Evolutionary conservation across 2,329 filamentous ascomycete species (phyloP).

Genomic region (Epichloe brachyelytri): DNA sequence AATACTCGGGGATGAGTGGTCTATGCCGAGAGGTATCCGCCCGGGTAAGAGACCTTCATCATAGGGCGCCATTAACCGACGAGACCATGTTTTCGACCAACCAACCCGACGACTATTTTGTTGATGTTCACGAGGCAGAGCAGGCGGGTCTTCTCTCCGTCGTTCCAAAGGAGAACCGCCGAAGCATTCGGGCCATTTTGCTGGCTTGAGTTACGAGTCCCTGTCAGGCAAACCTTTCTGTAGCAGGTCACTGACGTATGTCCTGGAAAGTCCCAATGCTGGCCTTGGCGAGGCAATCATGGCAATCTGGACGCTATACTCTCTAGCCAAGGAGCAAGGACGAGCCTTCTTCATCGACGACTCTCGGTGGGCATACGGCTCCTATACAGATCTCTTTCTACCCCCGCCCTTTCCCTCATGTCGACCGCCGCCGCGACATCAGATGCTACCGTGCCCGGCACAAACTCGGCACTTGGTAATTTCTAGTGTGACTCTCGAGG

Average conservation of each 20-base stretch:
- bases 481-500: slow-evolving; percentile 52
- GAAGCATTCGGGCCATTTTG: slow-evolving; percentile 29
- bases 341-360: slow-evolving; percentile 78
- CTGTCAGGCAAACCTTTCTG: slow-evolving; percentile 45
- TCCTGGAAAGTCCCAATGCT: slow-evolving; percentile 59
- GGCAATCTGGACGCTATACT: slow-evolving; percentile 74
- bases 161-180: slow-evolving; percentile 22
- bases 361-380: slow-evolving; percentile 69
- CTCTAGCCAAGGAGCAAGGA: slow-evolving; percentile 59
- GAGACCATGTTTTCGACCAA: slow-evolving; percentile 41
- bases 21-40: slow-evolving; percentile 53
- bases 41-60: slow-evolving; percentile 36
- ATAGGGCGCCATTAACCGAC: slow-evolving; percentile 26
- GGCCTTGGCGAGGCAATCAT: slow-evolving; percentile 67
- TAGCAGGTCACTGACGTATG: slow-evolving; percentile 60
- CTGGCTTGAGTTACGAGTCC: slow-evolving; percentile 33
- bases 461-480: slow-evolving; percentile 63
- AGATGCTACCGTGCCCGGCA: slow-evolving; percentile 70
- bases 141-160: slow-evolving; percentile 45
- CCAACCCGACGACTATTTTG: slow-evolving; percentile 51
- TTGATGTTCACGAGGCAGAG: slow-evolving; percentile 65
- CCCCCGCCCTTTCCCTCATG: slow-evolving; percentile 53
- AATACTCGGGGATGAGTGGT: slow-evolving; percentile 58
- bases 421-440: slow-evolving; percentile 56
- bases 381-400: slow-evolving; percentile 60